phyloP scores from a whole-genome alignment of 169 alveolate genomes.

The Plasmodium relictum region DNA sequence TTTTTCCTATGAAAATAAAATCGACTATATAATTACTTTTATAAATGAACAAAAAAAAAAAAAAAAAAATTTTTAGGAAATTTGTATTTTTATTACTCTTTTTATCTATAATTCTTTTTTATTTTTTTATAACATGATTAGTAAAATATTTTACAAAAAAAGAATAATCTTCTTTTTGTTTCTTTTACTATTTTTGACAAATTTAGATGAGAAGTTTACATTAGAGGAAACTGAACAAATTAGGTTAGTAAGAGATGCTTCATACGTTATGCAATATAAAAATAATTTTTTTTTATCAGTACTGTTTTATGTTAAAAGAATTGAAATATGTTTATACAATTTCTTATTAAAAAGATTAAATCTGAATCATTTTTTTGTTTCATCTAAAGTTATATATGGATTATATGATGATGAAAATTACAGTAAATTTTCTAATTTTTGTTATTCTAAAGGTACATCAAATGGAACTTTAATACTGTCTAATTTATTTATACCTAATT shows the following conservation, averaged over 20 bases:
- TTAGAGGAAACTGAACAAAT: not conserved
- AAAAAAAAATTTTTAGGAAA: too few relatives aligned
- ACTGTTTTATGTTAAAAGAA: not conserved
- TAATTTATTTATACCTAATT: slow-evolving; percentile 18
- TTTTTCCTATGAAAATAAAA: too few relatives aligned
- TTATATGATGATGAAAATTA: slow-evolving; percentile 26
- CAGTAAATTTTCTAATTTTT: slow-evolving; percentile 27
- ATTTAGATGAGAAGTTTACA: not conserved
- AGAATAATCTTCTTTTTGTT: not conserved
- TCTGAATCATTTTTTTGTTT: slow-evolving; percentile 15
- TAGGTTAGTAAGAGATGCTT: not conserved
- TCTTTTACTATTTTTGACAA: slow-evolving; percentile 3
- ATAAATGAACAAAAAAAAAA: too few relatives aligned
- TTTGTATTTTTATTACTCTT: too few relatives aligned
- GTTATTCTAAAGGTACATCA: slow-evolving; percentile 17
- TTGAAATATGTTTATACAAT: not conserved
- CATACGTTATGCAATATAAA: not conserved
- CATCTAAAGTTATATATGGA: slow-evolving; percentile 69
- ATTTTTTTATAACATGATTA: not conserved
- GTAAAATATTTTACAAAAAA: not conserved
- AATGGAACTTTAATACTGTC: slow-evolving; percentile 33
- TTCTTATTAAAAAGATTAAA: not conserved
- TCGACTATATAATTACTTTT: too few relatives aligned
- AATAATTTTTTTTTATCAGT: slow-evolving; percentile 3
- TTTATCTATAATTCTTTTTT: not conserved